Base-by-base conservation (phyloP, 2,329 filamentous ascomycete species). In the Trichoderma hamatum region DNA sequence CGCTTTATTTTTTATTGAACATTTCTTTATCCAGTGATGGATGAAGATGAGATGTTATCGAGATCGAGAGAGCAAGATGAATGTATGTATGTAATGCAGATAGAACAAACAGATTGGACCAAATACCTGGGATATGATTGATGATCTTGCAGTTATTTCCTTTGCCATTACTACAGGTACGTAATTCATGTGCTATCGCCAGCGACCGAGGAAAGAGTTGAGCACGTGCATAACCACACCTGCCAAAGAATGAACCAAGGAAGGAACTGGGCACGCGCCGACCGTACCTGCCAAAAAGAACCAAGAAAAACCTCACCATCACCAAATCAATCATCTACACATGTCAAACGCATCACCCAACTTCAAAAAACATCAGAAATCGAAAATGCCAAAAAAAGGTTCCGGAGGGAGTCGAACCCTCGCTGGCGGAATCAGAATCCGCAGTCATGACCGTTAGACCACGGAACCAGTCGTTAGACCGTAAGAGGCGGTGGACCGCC, bases 341-440 rank as follows among this genome's bases (percentile, higher is more conserved):
- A 24, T n/a, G 7, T 5, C 7, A 5, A 61, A 21, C 16, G 19
- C 51, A 32, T 21, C 14, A 30, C 14, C 16, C 21, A 21, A 9
- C 28, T 13, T 30, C 32, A 11, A 30, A 34, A 46, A 14, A 6
- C 30, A 19, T 24, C 16, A 26, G 19, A 54, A 4, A 2, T 1
- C 28, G 14, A 21, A 28, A 64, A 28, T 24, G 24, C 26, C 39
- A 26, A 34, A 66, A 58, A 54, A 65, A 69, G 69, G 69, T 70
- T 64, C 65, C 59, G 68, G 69, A 21, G 69, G 69, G 69, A 70
- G 66, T 70, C 69, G 69, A 70, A 70, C 69, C 69, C 69, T 70
- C 69, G 69, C 69, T 70, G 69, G 65, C 69, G 69, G 69, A 70
- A 70, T 70, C 69, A 70, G 69, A 70, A 70, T 70, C 69, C 69